Evolutionary conservation across 257 asterid species (phyloP).

Genomic region (Eustoma russellianum): DNA sequence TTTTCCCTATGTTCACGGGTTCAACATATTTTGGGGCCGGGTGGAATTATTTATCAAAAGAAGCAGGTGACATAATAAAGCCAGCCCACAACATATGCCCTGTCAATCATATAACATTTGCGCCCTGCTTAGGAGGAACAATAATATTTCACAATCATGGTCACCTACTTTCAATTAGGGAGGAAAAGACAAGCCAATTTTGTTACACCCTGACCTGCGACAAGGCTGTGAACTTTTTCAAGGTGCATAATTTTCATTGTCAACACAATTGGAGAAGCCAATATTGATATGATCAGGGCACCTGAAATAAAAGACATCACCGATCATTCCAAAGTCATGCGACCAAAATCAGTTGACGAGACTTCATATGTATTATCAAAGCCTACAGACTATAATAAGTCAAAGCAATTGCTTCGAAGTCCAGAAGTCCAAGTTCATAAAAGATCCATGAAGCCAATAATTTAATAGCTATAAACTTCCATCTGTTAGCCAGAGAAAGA

Average conservation of each 20-base stretch:
- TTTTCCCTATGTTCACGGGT: no score
- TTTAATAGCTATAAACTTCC: no score
- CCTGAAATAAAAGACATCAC: conserved; percentile 32
- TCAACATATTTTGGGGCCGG: no score
- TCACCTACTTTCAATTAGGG: not conserved
- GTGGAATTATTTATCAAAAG: no score
- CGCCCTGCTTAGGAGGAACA: not conserved
- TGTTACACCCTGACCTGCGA: conserved; percentile 40
- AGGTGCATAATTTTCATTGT: conserved; percentile 47
- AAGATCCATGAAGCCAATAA: no score
- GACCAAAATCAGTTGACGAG: not conserved
- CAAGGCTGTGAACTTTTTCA: conserved; percentile 74
- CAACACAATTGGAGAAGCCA: conserved; percentile 69
- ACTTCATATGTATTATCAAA: not conserved
- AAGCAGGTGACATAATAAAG: no score
- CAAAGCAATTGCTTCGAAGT: not conserved
- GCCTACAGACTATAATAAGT: no score
- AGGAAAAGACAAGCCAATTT: not conserved
- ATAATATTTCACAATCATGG: not conserved
- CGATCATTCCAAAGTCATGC: conserved; percentile 2
- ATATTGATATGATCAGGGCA: conserved; percentile 57
- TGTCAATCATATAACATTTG: no score
- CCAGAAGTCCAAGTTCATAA: not conserved
- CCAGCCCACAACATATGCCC: no score
- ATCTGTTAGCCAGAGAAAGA: no score